These are phyloP conservation scores for Calonectria montana DNA, from an alignment of 2,329 filamentous ascomycete genomes.

Conservation along the genomic window DNA sequence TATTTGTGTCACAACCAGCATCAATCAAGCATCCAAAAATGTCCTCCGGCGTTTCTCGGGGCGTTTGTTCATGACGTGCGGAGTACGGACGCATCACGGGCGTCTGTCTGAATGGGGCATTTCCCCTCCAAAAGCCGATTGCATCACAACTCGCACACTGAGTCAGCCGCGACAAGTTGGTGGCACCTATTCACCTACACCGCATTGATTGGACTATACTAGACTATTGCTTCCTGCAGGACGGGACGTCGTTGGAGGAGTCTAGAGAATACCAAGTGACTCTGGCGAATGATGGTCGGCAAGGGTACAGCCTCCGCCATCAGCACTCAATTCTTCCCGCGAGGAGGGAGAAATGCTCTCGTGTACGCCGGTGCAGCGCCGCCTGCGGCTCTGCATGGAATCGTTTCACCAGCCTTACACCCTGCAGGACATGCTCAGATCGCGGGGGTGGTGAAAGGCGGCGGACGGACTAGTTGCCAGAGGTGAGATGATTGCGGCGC, in stretches of 20 bases:
- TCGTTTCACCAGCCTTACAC: constrained; percentile 21
- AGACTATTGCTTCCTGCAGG: not conserved
- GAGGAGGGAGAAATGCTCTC: not conserved
- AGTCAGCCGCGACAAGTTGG: not conserved
- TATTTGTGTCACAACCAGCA: not conserved
- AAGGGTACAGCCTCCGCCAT: not conserved
- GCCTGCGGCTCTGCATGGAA: constrained; percentile 16
- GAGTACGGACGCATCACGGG: not conserved
- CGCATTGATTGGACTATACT: constrained; percentile 4
- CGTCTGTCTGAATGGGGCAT: not conserved
- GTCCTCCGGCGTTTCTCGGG: not conserved
- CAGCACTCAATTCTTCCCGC: constrained; percentile 18
- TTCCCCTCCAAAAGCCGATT: not conserved
- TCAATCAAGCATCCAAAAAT: not conserved
- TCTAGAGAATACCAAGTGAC: not conserved
- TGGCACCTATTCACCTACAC: not conserved
- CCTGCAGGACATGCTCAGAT: constrained; percentile 16
- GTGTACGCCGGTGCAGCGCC: not conserved
- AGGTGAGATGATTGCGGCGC: not conserved
- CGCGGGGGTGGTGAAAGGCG: constrained; percentile 15
- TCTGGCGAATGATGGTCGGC: not conserved
- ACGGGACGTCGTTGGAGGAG: not conserved
- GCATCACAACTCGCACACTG: not conserved
- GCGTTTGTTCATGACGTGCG: not conserved
- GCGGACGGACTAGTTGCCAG: not conserved